Evolutionary conservation across 805 yeast genomes (phyloP).

Genomic region (Candida ponderosae): DNA sequence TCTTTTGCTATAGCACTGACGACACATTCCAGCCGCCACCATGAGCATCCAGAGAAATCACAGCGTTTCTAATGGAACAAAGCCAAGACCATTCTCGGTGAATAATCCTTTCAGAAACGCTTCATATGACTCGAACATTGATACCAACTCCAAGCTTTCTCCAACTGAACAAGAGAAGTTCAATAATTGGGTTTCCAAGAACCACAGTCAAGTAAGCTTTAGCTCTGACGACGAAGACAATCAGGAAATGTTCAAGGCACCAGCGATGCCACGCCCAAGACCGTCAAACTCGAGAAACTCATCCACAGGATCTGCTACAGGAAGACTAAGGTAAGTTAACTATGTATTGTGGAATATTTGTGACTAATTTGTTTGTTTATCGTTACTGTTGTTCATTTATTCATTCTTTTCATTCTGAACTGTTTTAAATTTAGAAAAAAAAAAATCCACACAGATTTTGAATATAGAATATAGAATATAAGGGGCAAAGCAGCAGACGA

Average conservation of each 20-base stretch:
- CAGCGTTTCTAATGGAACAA: constrained; percentile 4
- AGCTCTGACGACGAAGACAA: constrained; percentile 33
- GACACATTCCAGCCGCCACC: no score
- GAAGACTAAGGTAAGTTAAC: no score
- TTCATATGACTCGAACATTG: constrained; percentile 21
- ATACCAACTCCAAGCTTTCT: constrained; percentile 15
- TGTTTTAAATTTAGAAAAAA: neutral
- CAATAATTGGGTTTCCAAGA: constrained; percentile 50
- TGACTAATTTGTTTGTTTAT: no score
- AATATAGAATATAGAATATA: constrained; percentile 1
- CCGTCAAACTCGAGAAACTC: constrained; percentile 11
- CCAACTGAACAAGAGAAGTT: constrained; percentile 30
- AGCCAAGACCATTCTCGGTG: constrained; percentile 40
- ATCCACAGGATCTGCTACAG: constrained; percentile 4
- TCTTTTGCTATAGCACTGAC: no score
- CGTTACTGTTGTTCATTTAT: no score
- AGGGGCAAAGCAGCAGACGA: no score
- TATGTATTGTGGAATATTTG: no score
- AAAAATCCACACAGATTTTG: constrained; percentile 1
- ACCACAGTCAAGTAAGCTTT: constrained; percentile 30
- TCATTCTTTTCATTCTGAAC: no score
- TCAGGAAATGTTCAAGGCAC: constrained; percentile 15
- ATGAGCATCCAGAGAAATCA: constrained; percentile 9
- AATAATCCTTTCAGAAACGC: constrained; percentile 69
- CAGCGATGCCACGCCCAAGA: constrained; percentile 12